Base-by-base conservation (phyloP, 148 eudicot species). In the Rhododendron vialii region DNA sequence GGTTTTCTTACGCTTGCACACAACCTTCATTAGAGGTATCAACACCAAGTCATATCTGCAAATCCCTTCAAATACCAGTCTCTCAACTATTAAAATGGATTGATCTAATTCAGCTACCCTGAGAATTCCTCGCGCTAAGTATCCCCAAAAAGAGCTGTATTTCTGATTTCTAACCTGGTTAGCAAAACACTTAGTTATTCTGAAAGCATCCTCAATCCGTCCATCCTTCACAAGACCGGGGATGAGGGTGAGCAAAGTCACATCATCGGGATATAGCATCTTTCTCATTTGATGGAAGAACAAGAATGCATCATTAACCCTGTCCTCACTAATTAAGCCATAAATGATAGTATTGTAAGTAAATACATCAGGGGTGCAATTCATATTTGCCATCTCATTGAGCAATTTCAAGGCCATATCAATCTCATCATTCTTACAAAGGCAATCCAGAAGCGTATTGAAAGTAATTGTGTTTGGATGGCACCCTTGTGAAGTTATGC, bases 241-340 rank as follows among this genome's bases (percentile, higher is more conserved):
- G 83, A 97, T 85, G 53, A 95, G 94, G 73, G 95, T 92, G 83
- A 91, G 94, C 82, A 97, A 80, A 57, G 99, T 97, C 33, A 95
- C 93, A 89, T 84, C 89, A 89, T 97, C 98, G 26, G 99, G 93
- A 86, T 85, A 87, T 2, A 94, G 83, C 74, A 81, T 71, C 88
- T 97, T 97, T 89, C 85, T 92, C 99, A 97, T 95, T 87, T 93
- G 98, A 88, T 95, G 95, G 90, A 93, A 94, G 90, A 97, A 80
- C 88, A 92, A 90, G 84, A 97, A 94, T 48, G 99, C 99, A 77
- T 94, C 96, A 82, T 48, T 77, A 78, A 93, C 90, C 87, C 94
- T 91, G 87, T 91, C 85, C 85, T 89, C 94, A 86, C 88, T 89
- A 41, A 90, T 88, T 76, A 97, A 85, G 24, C 99, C 99, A 86